These are phyloP conservation scores for Tolypocladium guangdongense DNA, from an alignment of 2,329 filamentous ascomycete species.

Conservation along the genomic window DNA sequence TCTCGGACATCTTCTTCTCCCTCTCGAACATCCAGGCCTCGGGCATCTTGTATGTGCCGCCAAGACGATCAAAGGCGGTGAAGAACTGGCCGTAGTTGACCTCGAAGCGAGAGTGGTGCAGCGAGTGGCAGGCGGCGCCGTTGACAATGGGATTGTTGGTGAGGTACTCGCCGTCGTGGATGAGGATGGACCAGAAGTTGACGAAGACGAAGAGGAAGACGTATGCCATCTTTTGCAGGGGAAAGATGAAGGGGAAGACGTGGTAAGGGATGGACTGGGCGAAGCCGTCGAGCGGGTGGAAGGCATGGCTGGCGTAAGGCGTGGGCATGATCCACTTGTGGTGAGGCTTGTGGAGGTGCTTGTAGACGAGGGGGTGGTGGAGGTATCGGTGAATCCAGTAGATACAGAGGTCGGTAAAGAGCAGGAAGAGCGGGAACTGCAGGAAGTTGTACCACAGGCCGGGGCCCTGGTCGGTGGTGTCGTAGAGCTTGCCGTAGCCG, in stretches of 20 bases:
- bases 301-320: constrained; percentile 83
- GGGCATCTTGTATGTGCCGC: constrained; percentile 76
- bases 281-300: constrained; percentile 89
- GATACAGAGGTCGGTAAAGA: constrained; percentile 83
- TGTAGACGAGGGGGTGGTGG: constrained; percentile 70
- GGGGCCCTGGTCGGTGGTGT: constrained; percentile 63
- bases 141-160: constrained; percentile 88
- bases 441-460: constrained; percentile 66
- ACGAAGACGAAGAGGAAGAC: constrained; percentile 81
- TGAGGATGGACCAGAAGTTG: constrained; percentile 95
- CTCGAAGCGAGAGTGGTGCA: constrained; percentile 53
- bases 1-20: constrained; percentile 74
- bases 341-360: constrained; percentile 87
- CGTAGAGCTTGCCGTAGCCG: constrained; percentile 81
- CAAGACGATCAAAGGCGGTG: constrained; percentile 80
- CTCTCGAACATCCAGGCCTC: constrained; percentile 76
- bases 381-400: constrained; percentile 86
- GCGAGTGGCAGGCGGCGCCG: constrained; percentile 77
- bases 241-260: constrained; percentile 84
- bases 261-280: constrained; percentile 86
- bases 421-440: constrained; percentile 80
- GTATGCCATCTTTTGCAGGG: constrained; percentile 83
- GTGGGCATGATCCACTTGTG: constrained; percentile 99
- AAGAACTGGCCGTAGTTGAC: constrained; percentile 91
- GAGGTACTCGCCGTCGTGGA: constrained; percentile 91